Evolutionary conservation across 192 early-diverging fungal genomes (phyloP), one percentile per base, ranked within the genome.

Genomic region (Backusella sp.): DNA sequence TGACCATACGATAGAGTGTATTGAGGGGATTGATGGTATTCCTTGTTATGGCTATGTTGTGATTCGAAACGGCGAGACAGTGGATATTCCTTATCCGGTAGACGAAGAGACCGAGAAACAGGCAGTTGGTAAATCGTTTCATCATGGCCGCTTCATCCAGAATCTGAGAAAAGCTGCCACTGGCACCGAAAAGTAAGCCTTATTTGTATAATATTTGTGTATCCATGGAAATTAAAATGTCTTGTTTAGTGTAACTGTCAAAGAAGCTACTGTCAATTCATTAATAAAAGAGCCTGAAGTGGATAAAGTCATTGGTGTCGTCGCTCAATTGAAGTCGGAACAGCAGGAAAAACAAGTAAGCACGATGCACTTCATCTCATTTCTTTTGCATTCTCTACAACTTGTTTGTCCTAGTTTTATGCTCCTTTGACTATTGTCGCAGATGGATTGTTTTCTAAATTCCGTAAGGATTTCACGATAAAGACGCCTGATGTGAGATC

Each of bases 371-470:
- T 6, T 19, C 3, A 5, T n/a, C 5, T 6, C 46, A 39, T 52
- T 19, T 52, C 6, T 52, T 52, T 5, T 52, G 15, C 46, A 19
- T 12, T 3, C 4, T 17, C 4, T 52, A 53, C 49, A n/a, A n/a
- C 49, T 53, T 53, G n/a, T n/a, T 21, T n/a, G 53, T 28, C 36
- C 37, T 37, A 86, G 81, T 87, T 83, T 41, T 90, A 86, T 81
- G 93, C 94, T n/a, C 90, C 93, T 15, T 84, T 97, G 17, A 94
- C 92, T 1, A 85, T 97, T 74, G 92, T 99, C 26, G 93, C 92
- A 26, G 97, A 99, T 80, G 97, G 97, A n/a, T 93, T 93, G 77
- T 94, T 95, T 70, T 97, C 96, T 75, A 96, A 95, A 82, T 99
- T 97, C 81, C 88, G 97, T 44, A 95, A 93, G 72, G 86, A 94